These are phyloP conservation scores for Gyrodon lividus DNA, from an alignment of 768 basidiomycete species.

Conservation along the genomic window DNA sequence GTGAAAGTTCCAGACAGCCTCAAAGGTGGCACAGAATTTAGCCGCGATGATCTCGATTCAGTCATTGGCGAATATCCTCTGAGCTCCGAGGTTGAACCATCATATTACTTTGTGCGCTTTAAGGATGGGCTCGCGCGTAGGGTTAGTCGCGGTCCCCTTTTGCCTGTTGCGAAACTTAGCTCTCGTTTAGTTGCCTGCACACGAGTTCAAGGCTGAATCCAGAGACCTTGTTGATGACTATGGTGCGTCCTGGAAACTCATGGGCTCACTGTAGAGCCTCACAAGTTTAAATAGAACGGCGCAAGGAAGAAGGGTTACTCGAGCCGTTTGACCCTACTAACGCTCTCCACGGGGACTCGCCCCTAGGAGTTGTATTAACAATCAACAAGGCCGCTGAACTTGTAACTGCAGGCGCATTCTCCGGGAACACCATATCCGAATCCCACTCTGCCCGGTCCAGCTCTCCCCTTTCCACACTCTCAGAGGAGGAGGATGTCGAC, in stretches of 20 bases:
- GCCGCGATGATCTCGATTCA: constrained; percentile 36
- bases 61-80: constrained; percentile 57
- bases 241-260: constrained; percentile 38
- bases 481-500: constrained; percentile 31
- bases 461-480: constrained; percentile 24
- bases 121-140: constrained; percentile 56
- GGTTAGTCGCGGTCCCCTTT: constrained; percentile 36
- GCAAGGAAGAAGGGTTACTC: constrained; percentile 42
- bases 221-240: constrained; percentile 53
- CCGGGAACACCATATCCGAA: constrained; percentile 12
- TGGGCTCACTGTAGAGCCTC: constrained; percentile 5
- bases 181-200: constrained; percentile 42
- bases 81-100: constrained; percentile 27
- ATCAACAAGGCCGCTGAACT: constrained; percentile 22
- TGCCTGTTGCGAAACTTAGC: not conserved
- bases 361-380: constrained; percentile 41
- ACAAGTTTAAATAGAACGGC: constrained; percentile 39
- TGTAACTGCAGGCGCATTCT: constrained; percentile 2
- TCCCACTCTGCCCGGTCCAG: constrained; percentile 4
- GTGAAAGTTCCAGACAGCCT: constrained; percentile 34
- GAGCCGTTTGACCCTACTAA: constrained; percentile 57
- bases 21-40: constrained; percentile 34
- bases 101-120: constrained; percentile 63
- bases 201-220: constrained; percentile 38
- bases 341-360: constrained; percentile 57